Evolutionary conservation across 2,329 filamentous ascomycete species (phyloP), one percentile per base, ranked within the genome.

Genomic region (Blastomyces silverae): DNA sequence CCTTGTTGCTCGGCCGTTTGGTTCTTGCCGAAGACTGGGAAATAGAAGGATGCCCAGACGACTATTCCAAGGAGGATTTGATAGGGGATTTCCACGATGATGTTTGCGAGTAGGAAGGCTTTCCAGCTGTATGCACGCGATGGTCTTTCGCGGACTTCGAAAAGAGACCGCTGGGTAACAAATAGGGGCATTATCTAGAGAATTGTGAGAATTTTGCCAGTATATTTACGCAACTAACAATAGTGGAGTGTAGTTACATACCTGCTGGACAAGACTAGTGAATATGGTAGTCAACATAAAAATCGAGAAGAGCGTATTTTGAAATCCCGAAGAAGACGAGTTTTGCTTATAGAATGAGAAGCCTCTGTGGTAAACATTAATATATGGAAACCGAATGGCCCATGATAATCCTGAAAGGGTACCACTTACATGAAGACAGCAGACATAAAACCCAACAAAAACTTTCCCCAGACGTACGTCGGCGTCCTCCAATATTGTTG

Each of bases 401-500:
- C 52, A n/a, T n/a, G 17, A 31, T 4, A n/a, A 10, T 22, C 20
- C 7, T 37, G 52, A 39, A 55, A 31, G 39, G 17, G 39, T 34
- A 48, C n/a, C 31, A 66, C 68, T 65, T 64, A 69, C 68, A 94
- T 90, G 75, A 94, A 94, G 13, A 94, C 82, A 11, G 86, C 83
- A 67, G 73, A 70, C 25, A 71, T 78, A 20, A 84, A 78, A 73
- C 88, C 91, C 15, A 95, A 85, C 2, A 83, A 79, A 5, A 83
- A 77, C 80, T 96, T 95, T 70, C 89, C 86, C 78, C 92, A 92
- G 73, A 96, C 90, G 79, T 95, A 94, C 2, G 85, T 84, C 0
- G 91, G 91, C 1, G 87, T 91, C 66, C 91, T 88, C 91, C 91
- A 96, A 82, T 93, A 94, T 74, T 95, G 90, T 74, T 92, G 85